A percentile compares a stretch with the other conserved stretches of the same genome.
Evolutionary conservation across 2,329 filamentous ascomycete species (phyloP).

Genomic region (Leptographium radiaticola): DNA sequence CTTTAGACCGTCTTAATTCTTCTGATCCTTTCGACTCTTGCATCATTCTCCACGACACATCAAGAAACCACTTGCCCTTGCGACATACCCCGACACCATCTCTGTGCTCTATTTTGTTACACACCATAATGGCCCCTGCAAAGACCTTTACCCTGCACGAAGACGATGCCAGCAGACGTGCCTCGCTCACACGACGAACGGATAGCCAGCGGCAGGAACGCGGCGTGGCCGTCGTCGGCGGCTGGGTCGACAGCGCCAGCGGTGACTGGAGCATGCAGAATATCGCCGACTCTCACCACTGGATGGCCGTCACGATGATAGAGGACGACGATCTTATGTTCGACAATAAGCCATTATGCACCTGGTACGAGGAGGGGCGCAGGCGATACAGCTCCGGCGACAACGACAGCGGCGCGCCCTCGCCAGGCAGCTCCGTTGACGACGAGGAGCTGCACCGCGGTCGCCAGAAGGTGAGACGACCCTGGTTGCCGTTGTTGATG

Average conservation of each 20-base stretch:
- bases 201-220: too few relatives aligned
- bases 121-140: neutral
- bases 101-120: neutral
- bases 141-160: neutral
- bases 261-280: neutral
- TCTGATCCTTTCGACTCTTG: neutral
- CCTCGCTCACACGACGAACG: neutral
- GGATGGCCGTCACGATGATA: constrained; percentile 43
- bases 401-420: constrained; percentile 8
- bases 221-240: neutral
- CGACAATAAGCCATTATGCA: constrained; percentile 44
- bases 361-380: constrained; percentile 48
- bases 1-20: neutral
- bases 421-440: constrained; percentile 9
- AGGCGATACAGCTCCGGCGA: constrained; percentile 25
- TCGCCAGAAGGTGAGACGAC: constrained; percentile 20
- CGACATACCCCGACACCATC: neutral
- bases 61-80: neutral
- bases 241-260: neutral
- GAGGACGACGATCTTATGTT: constrained; percentile 50
- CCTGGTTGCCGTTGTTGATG: neutral
- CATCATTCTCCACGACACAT: neutral
- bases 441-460: constrained; percentile 27
- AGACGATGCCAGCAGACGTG: neutral
- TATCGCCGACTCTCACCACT: constrained; percentile 14